A percentile compares a stretch with the other conserved stretches of the same genome.
Conservation (phyloP, 2,329 filamentous ascomycete genomes). For the Parascedosporium putredinis region DNA sequence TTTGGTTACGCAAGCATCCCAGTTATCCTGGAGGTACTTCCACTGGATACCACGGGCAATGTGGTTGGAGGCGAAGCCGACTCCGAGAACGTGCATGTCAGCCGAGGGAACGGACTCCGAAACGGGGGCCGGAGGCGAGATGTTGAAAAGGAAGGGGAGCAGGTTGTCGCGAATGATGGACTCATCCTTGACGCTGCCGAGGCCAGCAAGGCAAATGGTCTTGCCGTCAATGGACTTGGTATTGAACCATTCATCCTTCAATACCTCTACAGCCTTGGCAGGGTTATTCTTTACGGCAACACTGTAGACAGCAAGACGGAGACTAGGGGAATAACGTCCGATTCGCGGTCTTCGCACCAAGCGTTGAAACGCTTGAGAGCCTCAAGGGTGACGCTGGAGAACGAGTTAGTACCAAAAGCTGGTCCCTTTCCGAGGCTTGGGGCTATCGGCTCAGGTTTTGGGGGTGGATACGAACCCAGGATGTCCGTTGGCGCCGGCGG, state of each 20-base stretch:
- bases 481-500: slow-evolving; percentile 68
- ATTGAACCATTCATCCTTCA: slow-evolving; percentile 76
- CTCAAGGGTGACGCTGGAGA: slow-evolving; percentile 53
- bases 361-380: slow-evolving; percentile 69
- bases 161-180: slow-evolving; percentile 57
- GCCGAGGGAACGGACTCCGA: slow-evolving; percentile 64
- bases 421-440: background rate
- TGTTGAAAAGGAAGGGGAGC: slow-evolving; percentile 70
- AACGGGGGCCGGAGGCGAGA: slow-evolving; percentile 35
- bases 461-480: slow-evolving; percentile 44
- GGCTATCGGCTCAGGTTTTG: too few relatives aligned
- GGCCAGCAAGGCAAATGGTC: slow-evolving; percentile 67
- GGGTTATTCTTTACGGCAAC: slow-evolving; percentile 64
- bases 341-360: slow-evolving; percentile 62
- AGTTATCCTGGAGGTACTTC: slow-evolving; percentile 78
- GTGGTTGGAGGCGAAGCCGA: slow-evolving; percentile 61
- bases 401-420: slow-evolving; percentile 9
- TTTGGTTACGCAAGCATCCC: slow-evolving; percentile 60
- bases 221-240: slow-evolving; percentile 85
- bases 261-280: slow-evolving; percentile 55
- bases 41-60: slow-evolving; percentile 67
- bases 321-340: slow-evolving; percentile 62
- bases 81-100: slow-evolving; percentile 78
- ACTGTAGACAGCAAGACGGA: slow-evolving; percentile 71
- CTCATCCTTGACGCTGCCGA: slow-evolving; percentile 62